These are phyloP conservation scores for Echinochloa phyllopogon DNA, from an alignment of 176 grass and related monocot species.

Conservation along the genomic window DNA sequence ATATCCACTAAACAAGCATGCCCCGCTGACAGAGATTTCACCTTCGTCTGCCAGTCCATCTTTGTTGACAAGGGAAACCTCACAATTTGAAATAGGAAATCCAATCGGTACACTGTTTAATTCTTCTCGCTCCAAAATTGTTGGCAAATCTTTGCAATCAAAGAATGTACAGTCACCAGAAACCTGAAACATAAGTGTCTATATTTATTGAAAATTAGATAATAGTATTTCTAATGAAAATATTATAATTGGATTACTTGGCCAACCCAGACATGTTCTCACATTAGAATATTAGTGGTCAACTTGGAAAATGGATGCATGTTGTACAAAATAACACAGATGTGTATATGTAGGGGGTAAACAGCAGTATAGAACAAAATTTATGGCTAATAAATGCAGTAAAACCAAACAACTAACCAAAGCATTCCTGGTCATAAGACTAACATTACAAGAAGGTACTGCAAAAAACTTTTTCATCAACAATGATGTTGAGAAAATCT, in stretches of 20 bases:
- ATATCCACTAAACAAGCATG: constrained; percentile 85
- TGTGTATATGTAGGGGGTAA: neutral
- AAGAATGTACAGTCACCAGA: constrained; percentile 95
- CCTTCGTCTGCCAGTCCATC: constrained; percentile 51
- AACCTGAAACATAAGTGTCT: constrained; percentile 57
- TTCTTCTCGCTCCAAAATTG: constrained; percentile 57
- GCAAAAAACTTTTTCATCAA: neutral
- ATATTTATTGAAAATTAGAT: neutral
- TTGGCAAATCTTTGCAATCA: constrained; percentile 76
- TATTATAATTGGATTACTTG: neutral
- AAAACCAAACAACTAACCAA: constrained; percentile 3
- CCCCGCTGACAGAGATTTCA: constrained; percentile 81
- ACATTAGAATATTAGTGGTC: neutral
- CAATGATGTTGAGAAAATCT: constrained; percentile 3
- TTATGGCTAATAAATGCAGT: neutral
- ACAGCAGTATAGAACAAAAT: neutral
- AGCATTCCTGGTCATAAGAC: neutral
- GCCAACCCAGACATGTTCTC: neutral
- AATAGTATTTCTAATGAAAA: neutral
- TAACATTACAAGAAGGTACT: neutral
- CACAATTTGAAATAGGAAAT: constrained; percentile 82
- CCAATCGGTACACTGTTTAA: constrained; percentile 83
- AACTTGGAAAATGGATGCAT: neutral
- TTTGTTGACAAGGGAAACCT: constrained; percentile 53
- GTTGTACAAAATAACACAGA: neutral